These are phyloP conservation scores for Globisporangium abappressorium DNA, from an alignment of 352 stramenopile genomes.

Conservation along the genomic window DNA sequence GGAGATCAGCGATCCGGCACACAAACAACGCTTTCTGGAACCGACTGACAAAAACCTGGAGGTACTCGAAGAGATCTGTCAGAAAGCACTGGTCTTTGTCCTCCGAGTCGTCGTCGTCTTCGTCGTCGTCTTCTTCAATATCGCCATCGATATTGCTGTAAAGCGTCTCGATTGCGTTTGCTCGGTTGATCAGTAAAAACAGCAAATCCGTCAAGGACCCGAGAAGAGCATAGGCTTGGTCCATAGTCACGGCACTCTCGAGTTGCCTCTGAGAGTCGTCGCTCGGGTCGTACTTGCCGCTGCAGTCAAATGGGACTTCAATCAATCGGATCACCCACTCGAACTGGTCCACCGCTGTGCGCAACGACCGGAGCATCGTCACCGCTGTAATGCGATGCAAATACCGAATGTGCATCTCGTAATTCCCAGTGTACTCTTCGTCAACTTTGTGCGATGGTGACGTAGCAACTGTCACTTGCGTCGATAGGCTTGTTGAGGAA, in stretches of 20 bases:
- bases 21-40: constrained; percentile 62
- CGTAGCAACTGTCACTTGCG: background rate
- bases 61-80: constrained; percentile 43
- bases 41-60: constrained; percentile 41
- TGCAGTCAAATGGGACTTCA: constrained; percentile 30
- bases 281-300: constrained; percentile 2
- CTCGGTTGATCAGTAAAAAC: constrained; percentile 53
- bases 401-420: constrained; percentile 29
- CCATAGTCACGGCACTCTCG: constrained; percentile 17
- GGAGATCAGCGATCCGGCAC: constrained; percentile 38
- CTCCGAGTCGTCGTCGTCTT: constrained; percentile 22
- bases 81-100: constrained; percentile 36
- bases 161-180: constrained; percentile 45
- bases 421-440: constrained; percentile 13
- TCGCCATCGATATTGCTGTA: constrained; percentile 17
- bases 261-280: background rate
- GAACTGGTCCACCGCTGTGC: constrained; percentile 52
- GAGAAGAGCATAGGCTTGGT: constrained; percentile 51
- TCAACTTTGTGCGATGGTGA: constrained; percentile 2
- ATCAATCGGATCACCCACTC: constrained; percentile 47
- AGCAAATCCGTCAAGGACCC: constrained; percentile 47
- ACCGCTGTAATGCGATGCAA: constrained; percentile 40
- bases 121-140: constrained; percentile 19
- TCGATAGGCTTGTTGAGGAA: background rate
- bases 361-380: constrained; percentile 36